Base-by-base conservation (phyloP, 2,329 filamentous ascomycete species). In the Monilinia polystroma region DNA sequence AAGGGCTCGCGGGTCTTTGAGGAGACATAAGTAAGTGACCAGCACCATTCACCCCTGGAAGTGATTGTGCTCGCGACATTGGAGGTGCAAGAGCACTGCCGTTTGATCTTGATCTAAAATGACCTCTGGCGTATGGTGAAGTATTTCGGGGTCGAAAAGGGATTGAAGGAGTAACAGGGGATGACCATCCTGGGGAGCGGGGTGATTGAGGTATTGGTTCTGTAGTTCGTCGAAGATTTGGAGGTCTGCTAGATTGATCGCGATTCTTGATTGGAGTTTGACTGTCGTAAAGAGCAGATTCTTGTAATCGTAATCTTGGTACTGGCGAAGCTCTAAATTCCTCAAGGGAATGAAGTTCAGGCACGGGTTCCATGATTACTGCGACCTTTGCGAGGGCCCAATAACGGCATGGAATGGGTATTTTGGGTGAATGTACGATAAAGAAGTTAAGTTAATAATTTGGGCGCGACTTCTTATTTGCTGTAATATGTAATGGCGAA, bases 281-380 rank as follows among this genome's bases (percentile, higher is more conserved):
- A 60, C 57, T 63, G 55, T 70, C 67, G 64, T 68, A 68, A 16
- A 70, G 41, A 5, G 73, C 67, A 12, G 73, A 70, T 47, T 75
- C 75, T 67, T 72, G 70, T 26, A 85, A 77, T 68, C 84, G 82
- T 55, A 87, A 77, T 41, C 79, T 81, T 51, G 85, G 84, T 49
- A 87, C 78, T 71, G 85, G 85, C 63, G 84, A 83, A 65, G 85
- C 78, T 69, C 81, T 83, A 75, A 89, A 89, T 76, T 85, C 85
- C 80, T 88, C 86, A 83, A 89, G 86, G 70, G 85, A 82, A 80
- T 89, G 85, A 60, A 86, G 87, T 80, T 89, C 87, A 71, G 87
- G 87, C 74, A 89, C 87, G 67, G 86, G 85, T 78, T 89, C 87
- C 87, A 89, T 89, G 72, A 73, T 77, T 56, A 38, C 35, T 63